Evolutionary conservation across 192 early-diverging fungal genomes (phyloP).

Genomic region (Podila clonocystis): DNA sequence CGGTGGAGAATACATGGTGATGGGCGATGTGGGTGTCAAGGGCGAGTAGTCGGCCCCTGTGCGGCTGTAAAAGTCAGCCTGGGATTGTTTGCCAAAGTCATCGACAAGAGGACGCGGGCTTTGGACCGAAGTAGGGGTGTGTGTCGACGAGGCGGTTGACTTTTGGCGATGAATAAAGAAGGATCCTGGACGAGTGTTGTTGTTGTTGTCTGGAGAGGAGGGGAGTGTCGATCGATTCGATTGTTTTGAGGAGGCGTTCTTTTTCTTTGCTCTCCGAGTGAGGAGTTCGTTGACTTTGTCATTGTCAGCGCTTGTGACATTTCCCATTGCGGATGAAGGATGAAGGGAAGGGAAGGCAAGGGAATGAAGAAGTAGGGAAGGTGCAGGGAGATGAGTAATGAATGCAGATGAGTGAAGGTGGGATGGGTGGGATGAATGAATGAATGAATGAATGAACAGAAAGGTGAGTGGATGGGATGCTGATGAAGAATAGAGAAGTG

Average conservation of each 20-base stretch:
- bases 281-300: slow-evolving; percentile 28
- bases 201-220: slow-evolving; percentile 4
- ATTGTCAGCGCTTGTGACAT: slow-evolving; percentile 34
- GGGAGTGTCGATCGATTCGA: neutral
- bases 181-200: neutral
- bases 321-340: slow-evolving; percentile 21
- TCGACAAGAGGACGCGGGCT: neutral
- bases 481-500: neutral
- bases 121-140: neutral
- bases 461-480: neutral
- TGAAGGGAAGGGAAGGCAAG: neutral
- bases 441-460: neutral
- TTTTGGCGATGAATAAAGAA: neutral
- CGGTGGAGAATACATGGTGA: slow-evolving; percentile 9
- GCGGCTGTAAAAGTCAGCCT: slow-evolving; percentile 25
- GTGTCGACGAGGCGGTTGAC: neutral
- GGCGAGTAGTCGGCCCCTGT: slow-evolving; percentile 13
- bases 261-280: slow-evolving; percentile 11
- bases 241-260: neutral
- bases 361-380: neutral
- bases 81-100: neutral
- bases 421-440: neutral
- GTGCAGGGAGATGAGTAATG: neutral
- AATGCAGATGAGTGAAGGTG: neutral
- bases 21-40: slow-evolving; percentile 13